Conservation (phyloP, 73 alveolate genomes). For the Tetrahymena borealis region DNA sequence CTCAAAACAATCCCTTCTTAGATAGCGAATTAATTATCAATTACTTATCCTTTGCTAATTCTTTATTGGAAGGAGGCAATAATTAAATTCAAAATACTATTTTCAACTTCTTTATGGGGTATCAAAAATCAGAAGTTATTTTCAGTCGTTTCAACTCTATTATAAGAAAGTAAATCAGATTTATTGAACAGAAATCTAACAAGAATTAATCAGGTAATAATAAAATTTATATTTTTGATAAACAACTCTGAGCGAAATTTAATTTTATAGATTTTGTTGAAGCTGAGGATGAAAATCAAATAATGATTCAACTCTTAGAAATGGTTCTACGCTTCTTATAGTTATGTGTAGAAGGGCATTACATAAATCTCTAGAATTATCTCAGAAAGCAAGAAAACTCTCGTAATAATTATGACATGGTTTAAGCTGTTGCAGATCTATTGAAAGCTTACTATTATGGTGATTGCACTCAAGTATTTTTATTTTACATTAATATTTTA, state of each 20-base stretch:
- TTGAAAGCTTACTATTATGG: constrained; percentile 42
- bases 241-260: constrained; percentile 3
- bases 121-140: constrained; percentile 37
- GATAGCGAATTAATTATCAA: constrained; percentile 31
- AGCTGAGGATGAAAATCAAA: neutral
- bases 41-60: constrained; percentile 24
- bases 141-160: constrained; percentile 27
- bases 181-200: constrained; percentile 21
- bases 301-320: neutral
- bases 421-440: constrained; percentile 16
- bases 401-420: constrained; percentile 43
- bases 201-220: constrained; percentile 11
- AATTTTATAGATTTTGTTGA: neutral
- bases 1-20: constrained; percentile 23
- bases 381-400: constrained; percentile 35
- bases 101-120: constrained; percentile 19
- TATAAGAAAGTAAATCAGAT: constrained; percentile 18
- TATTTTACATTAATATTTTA: neutral
- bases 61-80: constrained; percentile 45
- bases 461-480: neutral
- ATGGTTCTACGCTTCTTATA: constrained; percentile 37
- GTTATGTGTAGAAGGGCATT: constrained; percentile 48
- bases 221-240: constrained; percentile 1
- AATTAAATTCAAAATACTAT: constrained; percentile 16
- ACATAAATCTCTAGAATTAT: constrained; percentile 33